Evolutionary conservation across 2,329 filamentous ascomycete species (phyloP), one percentile per base, ranked within the genome.

Genomic region (Alternaria atra): DNA sequence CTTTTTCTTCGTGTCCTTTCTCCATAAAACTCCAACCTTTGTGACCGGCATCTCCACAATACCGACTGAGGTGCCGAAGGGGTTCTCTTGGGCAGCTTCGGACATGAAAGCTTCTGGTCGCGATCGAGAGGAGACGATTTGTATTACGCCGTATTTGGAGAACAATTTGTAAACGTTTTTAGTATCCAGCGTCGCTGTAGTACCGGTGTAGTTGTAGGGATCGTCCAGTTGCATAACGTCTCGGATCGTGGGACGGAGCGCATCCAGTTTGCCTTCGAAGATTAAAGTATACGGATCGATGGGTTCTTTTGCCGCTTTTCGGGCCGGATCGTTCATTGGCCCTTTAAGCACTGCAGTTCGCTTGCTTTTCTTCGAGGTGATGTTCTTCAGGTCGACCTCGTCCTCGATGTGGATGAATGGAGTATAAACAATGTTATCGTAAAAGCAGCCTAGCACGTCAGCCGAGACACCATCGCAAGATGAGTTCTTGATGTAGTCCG

Each of bases 371-470:
- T 90, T 87, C 23, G 87, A 85, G 46, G 90, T 83, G 35, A 91
- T 90, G 58, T 89, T 89, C 70, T 91, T 92, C 61, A 92, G 84
- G 75, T 94, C 91, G 29, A 94, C 80, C 70, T 97, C 93, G 74
- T 97, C 94, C 78, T 99, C 95, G 46, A 97, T 93, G 73, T 97
- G 93, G 68, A 99, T 97, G 75, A 99, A 99, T 2, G 95, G 95
- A 2, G 95, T 99, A 77, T 99, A 99, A 59, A 91, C 92, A 50
- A 99, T 97, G 76, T 99, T 99, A 82, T 99, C 95, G 80, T 98
- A 99, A 75, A 99, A 96, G 76, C 94, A 97, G 73, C 93, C 93
- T 13, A 98, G 84, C 42, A 98, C 91, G 67, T 98, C 94, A 67
- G 96, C 92, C 53, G 91, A 92, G n/a, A 98, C 91, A 6, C 93